Conservation (phyloP, 2,329 filamentous ascomycete species). For the Dryadomyces quercivorus region DNA sequence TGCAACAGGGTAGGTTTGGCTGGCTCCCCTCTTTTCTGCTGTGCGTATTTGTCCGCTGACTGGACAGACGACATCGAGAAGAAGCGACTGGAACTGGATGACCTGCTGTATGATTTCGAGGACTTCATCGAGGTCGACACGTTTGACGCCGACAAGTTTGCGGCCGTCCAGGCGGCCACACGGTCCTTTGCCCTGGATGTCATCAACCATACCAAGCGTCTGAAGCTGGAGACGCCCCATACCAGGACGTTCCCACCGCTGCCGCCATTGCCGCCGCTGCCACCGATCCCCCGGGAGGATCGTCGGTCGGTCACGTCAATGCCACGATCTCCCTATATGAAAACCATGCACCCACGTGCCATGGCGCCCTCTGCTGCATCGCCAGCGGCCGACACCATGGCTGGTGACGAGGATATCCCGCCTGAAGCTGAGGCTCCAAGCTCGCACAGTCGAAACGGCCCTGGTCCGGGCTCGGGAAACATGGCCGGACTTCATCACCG, state of each 20-base stretch:
- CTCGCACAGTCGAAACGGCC: too few species aligned
- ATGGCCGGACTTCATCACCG: background rate
- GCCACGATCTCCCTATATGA: constrained; percentile 3
- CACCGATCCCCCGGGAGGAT: constrained; percentile 4
- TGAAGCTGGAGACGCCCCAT: constrained; percentile 17
- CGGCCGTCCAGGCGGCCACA: constrained; percentile 25
- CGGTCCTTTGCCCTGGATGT: constrained; percentile 27
- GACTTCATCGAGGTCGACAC: constrained; percentile 26
- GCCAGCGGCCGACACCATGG: background rate
- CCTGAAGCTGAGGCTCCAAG: background rate
- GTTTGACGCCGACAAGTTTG: constrained; percentile 24
- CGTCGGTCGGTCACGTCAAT: constrained; percentile 4
- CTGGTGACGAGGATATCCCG: constrained; percentile 4
- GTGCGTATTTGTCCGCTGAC: background rate
- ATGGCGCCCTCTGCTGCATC: background rate
- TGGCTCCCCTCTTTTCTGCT: too few species aligned
- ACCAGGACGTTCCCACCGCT: constrained; percentile 16
- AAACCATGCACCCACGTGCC: constrained; percentile 3
- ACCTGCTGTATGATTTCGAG: constrained; percentile 31
- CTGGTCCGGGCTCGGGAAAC: too few species aligned
- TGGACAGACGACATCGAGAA: constrained; percentile 18
- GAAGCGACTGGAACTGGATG: constrained; percentile 21
- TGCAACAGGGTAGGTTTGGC: constrained; percentile 19
- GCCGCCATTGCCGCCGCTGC: constrained; percentile 15
- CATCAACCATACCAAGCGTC: constrained; percentile 23